Conservation (phyloP, 306 rosid species). For the Quercus parvula region DNA sequence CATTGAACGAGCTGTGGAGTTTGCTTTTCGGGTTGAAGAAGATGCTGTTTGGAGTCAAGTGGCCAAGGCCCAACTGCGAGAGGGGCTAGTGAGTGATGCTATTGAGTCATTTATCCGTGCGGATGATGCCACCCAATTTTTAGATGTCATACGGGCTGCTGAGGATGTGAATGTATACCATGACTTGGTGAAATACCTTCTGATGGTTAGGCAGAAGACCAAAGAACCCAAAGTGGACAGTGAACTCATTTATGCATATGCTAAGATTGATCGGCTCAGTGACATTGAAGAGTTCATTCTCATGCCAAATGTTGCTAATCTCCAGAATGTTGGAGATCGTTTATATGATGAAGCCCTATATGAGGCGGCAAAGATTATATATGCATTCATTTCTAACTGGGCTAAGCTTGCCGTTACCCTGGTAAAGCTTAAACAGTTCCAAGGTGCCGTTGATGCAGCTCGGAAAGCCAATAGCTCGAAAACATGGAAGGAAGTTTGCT, state of each 20-base stretch:
- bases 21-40: constrained; percentile 93
- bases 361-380: constrained; percentile 93
- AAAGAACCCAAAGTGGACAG: constrained; percentile 95
- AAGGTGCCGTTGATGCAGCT: constrained; percentile 98
- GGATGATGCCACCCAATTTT: constrained; percentile 78
- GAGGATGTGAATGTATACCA: constrained; percentile 77
- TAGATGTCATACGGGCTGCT: constrained; percentile 87
- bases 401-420: constrained; percentile 87
- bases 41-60: constrained; percentile 99
- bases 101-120: constrained; percentile 96
- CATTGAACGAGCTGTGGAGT: constrained; percentile 90
- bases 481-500: constrained; percentile 98
- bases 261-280: constrained; percentile 86
- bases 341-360: constrained; percentile 83
- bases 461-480: constrained; percentile 92
- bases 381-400: constrained; percentile 87
- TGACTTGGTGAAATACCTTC: constrained; percentile 84
- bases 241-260: constrained; percentile 93
- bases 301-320: constrained; percentile 95
- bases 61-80: constrained; percentile 87
- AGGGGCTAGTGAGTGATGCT: constrained; percentile 89
- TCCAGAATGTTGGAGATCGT: constrained; percentile 86
- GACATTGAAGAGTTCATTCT: constrained; percentile 93
- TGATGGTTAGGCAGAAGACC: constrained; percentile 87
- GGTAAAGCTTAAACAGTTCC: constrained; percentile 83